phyloP scores from a whole-genome alignment of 352 stramenopile species.

The Globisporangium barbulae region DNA sequence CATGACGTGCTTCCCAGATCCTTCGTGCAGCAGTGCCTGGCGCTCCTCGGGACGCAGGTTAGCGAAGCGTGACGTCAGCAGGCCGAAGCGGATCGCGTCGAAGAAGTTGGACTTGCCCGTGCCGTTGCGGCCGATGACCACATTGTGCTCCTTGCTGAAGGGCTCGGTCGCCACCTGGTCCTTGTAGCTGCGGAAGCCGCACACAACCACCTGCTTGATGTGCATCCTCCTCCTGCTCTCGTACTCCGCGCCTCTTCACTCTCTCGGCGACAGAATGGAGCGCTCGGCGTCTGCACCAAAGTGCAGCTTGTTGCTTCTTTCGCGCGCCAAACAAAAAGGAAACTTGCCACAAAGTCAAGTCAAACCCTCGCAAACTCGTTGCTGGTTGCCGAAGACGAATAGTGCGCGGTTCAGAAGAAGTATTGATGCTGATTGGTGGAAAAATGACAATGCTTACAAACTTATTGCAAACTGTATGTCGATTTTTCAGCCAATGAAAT shows the following conservation, averaged over 20 bases:
- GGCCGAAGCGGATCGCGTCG: conserved; percentile 98
- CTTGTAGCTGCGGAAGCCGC: conserved; percentile 95
- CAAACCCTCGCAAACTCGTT: conserved; percentile 16
- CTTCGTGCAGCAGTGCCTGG: conserved; percentile 95
- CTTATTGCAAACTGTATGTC: no score
- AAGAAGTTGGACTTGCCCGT: conserved; percentile 99
- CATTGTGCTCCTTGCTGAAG: conserved; percentile 95
- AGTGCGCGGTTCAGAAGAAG: not conserved
- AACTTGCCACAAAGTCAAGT: not conserved
- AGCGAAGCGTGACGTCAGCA: conserved; percentile 92
- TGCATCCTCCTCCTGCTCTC: conserved; percentile 70
- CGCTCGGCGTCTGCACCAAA: not conserved
- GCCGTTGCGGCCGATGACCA: conserved; percentile 98
- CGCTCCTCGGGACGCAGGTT: conserved; percentile 92
- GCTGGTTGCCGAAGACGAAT: conserved; percentile 11
- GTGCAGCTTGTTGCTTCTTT: not conserved
- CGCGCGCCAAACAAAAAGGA: not conserved
- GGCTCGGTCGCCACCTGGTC: conserved; percentile 86
- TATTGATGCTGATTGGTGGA: not conserved
- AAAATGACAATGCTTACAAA: no score
- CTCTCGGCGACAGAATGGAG: not conserved
- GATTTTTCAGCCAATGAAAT: no score
- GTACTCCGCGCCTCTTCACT: not conserved
- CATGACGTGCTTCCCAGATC: conserved; percentile 92
- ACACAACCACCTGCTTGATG: conserved; percentile 96